Percentiles rank a stretch among this genome's conserved stretches.
phyloP scores from a whole-genome alignment of 305 asterid species.

The Striga hermonthica region DNA sequence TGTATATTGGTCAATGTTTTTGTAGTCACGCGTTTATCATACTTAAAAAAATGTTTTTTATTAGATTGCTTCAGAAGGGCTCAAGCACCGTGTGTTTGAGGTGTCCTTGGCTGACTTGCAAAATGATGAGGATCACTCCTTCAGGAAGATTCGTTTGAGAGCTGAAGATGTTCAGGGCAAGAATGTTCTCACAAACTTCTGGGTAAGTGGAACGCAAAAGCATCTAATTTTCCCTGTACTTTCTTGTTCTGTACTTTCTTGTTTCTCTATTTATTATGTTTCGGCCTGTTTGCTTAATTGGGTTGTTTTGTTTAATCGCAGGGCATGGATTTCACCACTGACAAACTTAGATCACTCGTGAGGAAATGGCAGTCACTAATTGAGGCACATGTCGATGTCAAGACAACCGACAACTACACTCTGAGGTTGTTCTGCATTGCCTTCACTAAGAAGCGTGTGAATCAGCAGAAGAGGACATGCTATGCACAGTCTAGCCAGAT shows the following conservation, averaged over 20 bases:
- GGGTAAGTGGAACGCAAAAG: neutral
- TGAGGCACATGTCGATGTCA: neutral
- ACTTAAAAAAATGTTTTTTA: neutral
- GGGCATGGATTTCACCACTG: constrained; percentile 5
- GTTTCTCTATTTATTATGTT: no score
- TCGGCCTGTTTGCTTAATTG: no score
- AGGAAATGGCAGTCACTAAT: neutral
- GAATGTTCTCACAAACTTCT: constrained; percentile 3
- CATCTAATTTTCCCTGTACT: no score
- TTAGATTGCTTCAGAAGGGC: constrained; percentile 2
- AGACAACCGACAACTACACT: neutral
- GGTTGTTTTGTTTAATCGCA: neutral
- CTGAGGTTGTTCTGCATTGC: constrained; percentile 5
- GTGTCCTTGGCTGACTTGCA: constrained; percentile 5
- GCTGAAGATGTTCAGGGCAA: neutral
- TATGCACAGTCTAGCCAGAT: constrained; percentile 2
- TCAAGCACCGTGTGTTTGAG: constrained; percentile 4
- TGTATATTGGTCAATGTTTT: no score
- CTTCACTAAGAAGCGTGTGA: constrained; percentile 1
- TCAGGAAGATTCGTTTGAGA: constrained; percentile 1
- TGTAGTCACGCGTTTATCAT: no score
- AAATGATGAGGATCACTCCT: neutral
- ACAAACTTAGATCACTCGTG: neutral
- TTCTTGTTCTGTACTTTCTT: no score
- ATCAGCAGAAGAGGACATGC: neutral